Base-by-base conservation (phyloP, 2,329 filamentous ascomycete genomes). In the Arthrobotrys sphaeroides region DNA sequence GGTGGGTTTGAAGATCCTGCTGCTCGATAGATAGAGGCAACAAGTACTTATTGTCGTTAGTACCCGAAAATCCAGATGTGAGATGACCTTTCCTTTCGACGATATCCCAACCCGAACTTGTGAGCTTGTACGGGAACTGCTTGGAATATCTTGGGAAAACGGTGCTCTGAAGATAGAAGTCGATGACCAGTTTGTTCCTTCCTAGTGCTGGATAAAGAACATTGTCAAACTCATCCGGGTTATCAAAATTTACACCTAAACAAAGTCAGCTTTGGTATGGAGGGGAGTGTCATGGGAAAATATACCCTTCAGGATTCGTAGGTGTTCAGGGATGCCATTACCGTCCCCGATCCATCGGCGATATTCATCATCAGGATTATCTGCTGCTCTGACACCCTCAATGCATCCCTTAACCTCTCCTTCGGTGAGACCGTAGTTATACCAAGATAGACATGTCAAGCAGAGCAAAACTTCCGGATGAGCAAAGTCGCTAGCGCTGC, bases 51-150 rank as follows among this genome's bases (percentile, higher is more conserved):
- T 86, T 88, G 77, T 92, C 90, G 22, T 88, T 90, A 0, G 90
- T 93, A 0, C 90, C 90, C 65, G 88, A 91, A 78, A 93, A 93
- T 0, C 90, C 90, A 0, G 88, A 89, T 0, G 85, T 88, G 0
- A 85, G 83, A 18, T 87, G 82, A 0, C 16, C 4, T 65, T 85
- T 89, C 38, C 82, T 80, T 20, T 78, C 74, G 0, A 83, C 87
- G 16, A 92, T 82, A 73, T 92, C 89, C 90, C 90, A 92, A 0
- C 89, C 90, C 0, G 89, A 91, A 0, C 88, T 85, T 0, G 87
- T 88, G 0, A 92, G 81, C 73, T 91, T 92, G 6, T 84, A 66
- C 0, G 86, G 85, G 53, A 91, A 92, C 70, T 91, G 87, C 20
- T 85, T 88, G 74, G 87, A 85, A 20, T 89, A 86, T 31, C 85